Evolutionary conservation across 2,329 filamentous ascomycete species (phyloP), one percentile per base, ranked within the genome.

Genomic region (Talaromyces amestolkiae): DNA sequence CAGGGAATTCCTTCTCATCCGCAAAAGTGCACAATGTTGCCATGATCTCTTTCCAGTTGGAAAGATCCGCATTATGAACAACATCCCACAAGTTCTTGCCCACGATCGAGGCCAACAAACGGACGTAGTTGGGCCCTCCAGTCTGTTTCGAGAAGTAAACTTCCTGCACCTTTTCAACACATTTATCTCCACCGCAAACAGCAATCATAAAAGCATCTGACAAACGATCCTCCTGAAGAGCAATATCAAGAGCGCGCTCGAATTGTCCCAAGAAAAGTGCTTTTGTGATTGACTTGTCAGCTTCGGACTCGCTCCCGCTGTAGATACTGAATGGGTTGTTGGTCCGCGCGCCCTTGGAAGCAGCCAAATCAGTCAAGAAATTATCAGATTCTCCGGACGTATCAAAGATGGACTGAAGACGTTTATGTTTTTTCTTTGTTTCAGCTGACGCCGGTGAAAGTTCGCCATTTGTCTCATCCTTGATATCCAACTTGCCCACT

Each of bases 121-220:
- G 90, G 65, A 98, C 83, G 74, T 99, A 99, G 79, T 94, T 98
- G 1, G 96, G 94, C 33, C 90, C 89, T 66, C 89, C 89, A 8
- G 87, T 85, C 78, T 93, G 92, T 73, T 90, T 90, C 65, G 92
- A 90, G 69, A 99, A 87, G 76, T 99, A 99, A 13, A 93, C 89
- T 67, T 91, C 86, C 78, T 98, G 95, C 5, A 94, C 94, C 81
- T 96, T 97, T 72, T 97, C 92, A 51, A 98, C 90, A 67, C 96
- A 90, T 70, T 93, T 91, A 76, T 96, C 92, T 58, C 94, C 95
- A 66, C 95, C 93, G 73, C 93, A 98, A 72, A 98, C 97, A 56
- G 96, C 95, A 75, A 99, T 94, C 82, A 99, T 92, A 79, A 99
- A 97, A 45, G 95, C 95, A 80, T 99, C 95, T 0, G 95, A 95